Evolutionary conservation across 352 stramenopile genomes (phyloP).

Genomic region (Phytophthora tentaculata): DNA sequence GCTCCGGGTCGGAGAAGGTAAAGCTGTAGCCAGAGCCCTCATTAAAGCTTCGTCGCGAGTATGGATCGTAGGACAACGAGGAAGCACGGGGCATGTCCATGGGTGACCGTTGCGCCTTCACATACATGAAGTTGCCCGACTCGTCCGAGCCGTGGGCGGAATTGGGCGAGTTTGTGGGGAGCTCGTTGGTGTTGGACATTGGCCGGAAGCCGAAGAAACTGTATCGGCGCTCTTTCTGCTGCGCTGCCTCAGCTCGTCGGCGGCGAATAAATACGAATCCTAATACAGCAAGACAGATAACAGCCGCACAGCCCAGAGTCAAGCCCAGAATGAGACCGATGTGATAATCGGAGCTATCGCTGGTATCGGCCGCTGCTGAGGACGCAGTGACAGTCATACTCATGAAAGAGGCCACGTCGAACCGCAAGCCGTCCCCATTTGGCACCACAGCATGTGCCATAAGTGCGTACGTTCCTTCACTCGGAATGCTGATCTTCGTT

Average conservation of each 20-base stretch:
- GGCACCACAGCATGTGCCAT: conserved; percentile 52
- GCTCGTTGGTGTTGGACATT: conserved; percentile 47
- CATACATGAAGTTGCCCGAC: conserved; percentile 59
- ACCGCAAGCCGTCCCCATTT: conserved; percentile 47
- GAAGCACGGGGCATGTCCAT: conserved; percentile 41
- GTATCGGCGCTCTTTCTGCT: conserved; percentile 31
- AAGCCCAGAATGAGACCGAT: conserved; percentile 47
- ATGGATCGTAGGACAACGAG: conserved; percentile 66
- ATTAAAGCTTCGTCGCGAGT: conserved; percentile 45
- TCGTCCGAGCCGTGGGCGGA: conserved; percentile 44
- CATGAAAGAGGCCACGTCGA: conserved; percentile 54
- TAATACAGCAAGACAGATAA: conserved; percentile 40
- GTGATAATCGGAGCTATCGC: conserved; percentile 18
- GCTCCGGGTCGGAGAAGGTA: conserved; percentile 37
- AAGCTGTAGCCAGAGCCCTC: conserved; percentile 52
- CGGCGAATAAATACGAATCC: conserved; percentile 31
- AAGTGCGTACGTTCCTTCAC: conserved; percentile 53
- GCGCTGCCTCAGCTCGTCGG: conserved; percentile 16
- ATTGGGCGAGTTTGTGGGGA: conserved; percentile 46
- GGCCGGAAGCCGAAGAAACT: conserved; percentile 52
- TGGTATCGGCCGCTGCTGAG: conserved; percentile 17
- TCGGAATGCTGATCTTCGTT: conserved; percentile 42
- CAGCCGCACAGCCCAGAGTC: conserved; percentile 35
- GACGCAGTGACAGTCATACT: conserved; percentile 35
- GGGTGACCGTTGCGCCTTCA: conserved; percentile 50